phyloP scores from a whole-genome alignment of 1,284 basidiomycete species.

The Pyrrhoderma lamaoense region DNA sequence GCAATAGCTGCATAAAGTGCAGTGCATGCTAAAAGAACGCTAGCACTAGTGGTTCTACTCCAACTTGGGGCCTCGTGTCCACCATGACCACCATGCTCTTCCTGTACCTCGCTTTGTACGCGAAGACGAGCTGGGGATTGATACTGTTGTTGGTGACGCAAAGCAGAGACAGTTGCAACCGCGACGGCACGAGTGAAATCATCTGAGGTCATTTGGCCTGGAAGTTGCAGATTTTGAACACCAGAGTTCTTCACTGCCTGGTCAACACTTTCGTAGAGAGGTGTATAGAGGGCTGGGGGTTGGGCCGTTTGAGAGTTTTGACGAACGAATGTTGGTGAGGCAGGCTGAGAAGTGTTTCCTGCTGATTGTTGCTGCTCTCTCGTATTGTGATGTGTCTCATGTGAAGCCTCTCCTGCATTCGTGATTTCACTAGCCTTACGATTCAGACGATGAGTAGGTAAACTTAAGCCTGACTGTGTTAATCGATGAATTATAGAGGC shows the following conservation, averaged over 20 bases:
- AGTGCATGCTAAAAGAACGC: slow-evolving; percentile 84
- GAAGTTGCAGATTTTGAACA: slow-evolving; percentile 49
- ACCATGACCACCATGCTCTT: slow-evolving; percentile 48
- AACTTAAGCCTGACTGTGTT: slow-evolving; percentile 28
- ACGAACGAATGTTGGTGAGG: slow-evolving; percentile 35
- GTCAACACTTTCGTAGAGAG: slow-evolving; percentile 73
- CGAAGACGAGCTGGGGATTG: slow-evolving; percentile 40
- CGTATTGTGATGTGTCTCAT: slow-evolving; percentile 24
- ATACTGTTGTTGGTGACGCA: slow-evolving; percentile 66
- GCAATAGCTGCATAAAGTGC: slow-evolving; percentile 94
- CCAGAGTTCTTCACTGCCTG: slow-evolving; percentile 61
- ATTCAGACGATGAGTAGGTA: slow-evolving; percentile 16
- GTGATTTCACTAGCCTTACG: slow-evolving; percentile 17
- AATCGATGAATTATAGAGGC: slow-evolving; percentile 71
- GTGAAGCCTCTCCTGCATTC: neutral
- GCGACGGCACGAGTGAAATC: slow-evolving; percentile 89
- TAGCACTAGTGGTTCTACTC: slow-evolving; percentile 82
- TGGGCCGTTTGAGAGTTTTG: slow-evolving; percentile 24
- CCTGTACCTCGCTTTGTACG: slow-evolving; percentile 29
- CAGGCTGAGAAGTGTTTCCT: slow-evolving; percentile 16
- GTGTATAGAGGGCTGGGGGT: slow-evolving; percentile 38
- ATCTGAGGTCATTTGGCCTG: slow-evolving; percentile 68
- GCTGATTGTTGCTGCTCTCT: slow-evolving; percentile 20
- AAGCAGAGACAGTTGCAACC: slow-evolving; percentile 80
- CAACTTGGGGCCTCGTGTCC: slow-evolving; percentile 96